Conservation (phyloP, 257 asterid genomes). For the Solanum chmielewskii region DNA sequence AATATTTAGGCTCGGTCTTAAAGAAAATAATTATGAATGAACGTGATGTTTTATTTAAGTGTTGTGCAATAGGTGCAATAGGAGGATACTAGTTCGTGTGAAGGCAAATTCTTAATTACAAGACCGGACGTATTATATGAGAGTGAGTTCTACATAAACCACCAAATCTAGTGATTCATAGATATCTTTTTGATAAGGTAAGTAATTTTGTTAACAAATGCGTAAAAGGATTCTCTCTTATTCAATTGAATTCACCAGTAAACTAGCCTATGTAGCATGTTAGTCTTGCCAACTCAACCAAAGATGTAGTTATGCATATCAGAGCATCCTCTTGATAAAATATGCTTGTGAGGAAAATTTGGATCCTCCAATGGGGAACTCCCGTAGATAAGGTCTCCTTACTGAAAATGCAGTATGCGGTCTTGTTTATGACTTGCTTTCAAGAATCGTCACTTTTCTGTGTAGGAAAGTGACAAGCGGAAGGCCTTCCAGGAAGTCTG, state of each 20-base stretch:
- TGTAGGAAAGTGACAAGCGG: slow-evolving; percentile 74
- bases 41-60: background rate
- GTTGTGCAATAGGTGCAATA: background rate
- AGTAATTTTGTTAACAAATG: background rate
- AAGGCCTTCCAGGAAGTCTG: slow-evolving; percentile 82
- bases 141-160: background rate
- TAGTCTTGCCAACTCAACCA: background rate
- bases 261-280: background rate
- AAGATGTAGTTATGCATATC: background rate
- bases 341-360: background rate
- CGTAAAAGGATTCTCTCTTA: background rate
- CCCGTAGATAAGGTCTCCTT: background rate
- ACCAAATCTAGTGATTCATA: background rate
- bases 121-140: background rate
- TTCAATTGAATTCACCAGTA: background rate
- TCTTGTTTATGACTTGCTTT: background rate
- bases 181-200: background rate
- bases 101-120: background rate
- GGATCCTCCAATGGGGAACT: background rate
- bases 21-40: background rate
- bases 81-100: background rate
- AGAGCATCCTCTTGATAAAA: background rate
- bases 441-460: slow-evolving; percentile 6
- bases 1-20: background rate
- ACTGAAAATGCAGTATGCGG: background rate